Conservation (phyloP, 1,139 yeast species). For the Candida gigantensis region DNA sequence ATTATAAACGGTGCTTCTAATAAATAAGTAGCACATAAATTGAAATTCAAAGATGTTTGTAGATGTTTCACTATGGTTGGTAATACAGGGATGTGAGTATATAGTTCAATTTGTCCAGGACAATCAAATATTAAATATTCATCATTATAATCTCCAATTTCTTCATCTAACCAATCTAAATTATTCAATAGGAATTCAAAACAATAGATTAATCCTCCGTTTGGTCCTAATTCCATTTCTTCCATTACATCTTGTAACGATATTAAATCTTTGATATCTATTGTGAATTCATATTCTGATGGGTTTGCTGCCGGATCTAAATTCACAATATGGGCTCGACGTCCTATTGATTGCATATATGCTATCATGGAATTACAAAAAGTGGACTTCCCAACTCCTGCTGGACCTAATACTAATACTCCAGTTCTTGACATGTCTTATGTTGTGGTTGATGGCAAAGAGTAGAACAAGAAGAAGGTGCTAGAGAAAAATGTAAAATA, state of each 20-base stretch:
- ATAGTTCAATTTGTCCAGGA: slow-evolving; percentile 96
- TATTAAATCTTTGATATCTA: slow-evolving; percentile 88
- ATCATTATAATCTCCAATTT: slow-evolving; percentile 89
- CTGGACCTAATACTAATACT: slow-evolving; percentile 94
- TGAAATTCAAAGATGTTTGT: slow-evolving; percentile 75
- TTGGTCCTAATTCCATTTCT: slow-evolving; percentile 90
- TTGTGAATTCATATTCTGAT: slow-evolving; percentile 84
- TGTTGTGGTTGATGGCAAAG: neutral
- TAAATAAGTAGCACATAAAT: slow-evolving; percentile 87
- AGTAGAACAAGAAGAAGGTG: neutral
- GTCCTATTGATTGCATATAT: slow-evolving; percentile 86
- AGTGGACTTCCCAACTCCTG: slow-evolving; percentile 94
- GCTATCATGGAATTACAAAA: slow-evolving; percentile 87
- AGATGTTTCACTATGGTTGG: slow-evolving; percentile 87
- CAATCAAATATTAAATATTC: slow-evolving; percentile 94
- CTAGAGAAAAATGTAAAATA: neutral
- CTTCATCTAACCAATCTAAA: slow-evolving; percentile 95
- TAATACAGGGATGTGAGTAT: slow-evolving; percentile 90
- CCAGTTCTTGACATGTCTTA: slow-evolving; percentile 88
- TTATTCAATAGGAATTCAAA: slow-evolving; percentile 86
- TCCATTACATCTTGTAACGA: slow-evolving; percentile 97
- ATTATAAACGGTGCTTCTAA: slow-evolving; percentile 93
- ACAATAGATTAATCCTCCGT: slow-evolving; percentile 91
- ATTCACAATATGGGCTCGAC: slow-evolving; percentile 92
- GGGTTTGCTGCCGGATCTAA: slow-evolving; percentile 98